Conservation (phyloP, 768 basidiomycete species). For the Mycena vitilis region DNA sequence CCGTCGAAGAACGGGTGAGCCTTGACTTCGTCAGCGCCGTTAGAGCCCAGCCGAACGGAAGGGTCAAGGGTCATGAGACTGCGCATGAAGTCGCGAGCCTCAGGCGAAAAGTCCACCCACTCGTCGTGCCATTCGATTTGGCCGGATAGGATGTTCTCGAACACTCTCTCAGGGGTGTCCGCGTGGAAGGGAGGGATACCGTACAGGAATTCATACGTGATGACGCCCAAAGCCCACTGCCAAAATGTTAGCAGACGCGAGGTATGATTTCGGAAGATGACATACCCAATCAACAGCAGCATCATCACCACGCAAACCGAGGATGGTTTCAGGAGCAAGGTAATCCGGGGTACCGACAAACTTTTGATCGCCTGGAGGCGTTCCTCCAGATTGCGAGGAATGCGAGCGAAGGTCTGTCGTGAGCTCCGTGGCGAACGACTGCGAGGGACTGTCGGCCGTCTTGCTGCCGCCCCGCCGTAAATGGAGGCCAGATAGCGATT, state of each 20-base stretch:
- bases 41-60: conserved; percentile 79
- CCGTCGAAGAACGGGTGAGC: conserved; percentile 89
- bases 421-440: conserved; percentile 88
- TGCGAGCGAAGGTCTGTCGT: conserved; percentile 87
- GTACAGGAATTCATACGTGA: conserved; percentile 97
- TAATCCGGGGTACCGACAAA: conserved; percentile 99
- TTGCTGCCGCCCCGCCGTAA: conserved; percentile 56
- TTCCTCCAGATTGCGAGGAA: conserved; percentile 60
- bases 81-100: conserved; percentile 92
- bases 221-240: conserved; percentile 98
- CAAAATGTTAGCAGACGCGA: conserved; percentile 29
- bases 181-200: conserved; percentile 98
- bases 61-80: conserved; percentile 87
- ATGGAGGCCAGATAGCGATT: conserved; percentile 71
- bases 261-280: conserved; percentile 33
- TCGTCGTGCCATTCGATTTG: conserved; percentile 97
- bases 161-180: conserved; percentile 96
- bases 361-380: conserved; percentile 88
- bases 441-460: conserved; percentile 80
- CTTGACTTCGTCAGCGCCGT: conserved; percentile 94
- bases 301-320: conserved; percentile 95
- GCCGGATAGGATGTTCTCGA: conserved; percentile 97
- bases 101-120: conserved; percentile 85
- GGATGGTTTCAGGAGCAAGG: conserved; percentile 93
- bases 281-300: conserved; percentile 96